Evolutionary conservation across 176 grass and related monocot genomes (phyloP).

Genomic region (Oropetium thomaeum): DNA sequence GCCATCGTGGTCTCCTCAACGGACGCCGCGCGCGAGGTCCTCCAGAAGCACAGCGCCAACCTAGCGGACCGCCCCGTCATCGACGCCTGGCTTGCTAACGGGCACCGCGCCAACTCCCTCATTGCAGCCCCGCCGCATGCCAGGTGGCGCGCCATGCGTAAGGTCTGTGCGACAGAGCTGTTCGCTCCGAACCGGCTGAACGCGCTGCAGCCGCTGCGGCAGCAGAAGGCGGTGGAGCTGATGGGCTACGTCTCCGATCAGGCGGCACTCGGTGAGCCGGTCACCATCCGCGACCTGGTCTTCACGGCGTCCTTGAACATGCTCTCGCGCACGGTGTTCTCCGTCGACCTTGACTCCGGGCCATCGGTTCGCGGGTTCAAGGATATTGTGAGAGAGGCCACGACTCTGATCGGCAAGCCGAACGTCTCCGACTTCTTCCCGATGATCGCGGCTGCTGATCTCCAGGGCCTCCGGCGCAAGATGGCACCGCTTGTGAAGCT

Average conservation of each 20-base stretch:
- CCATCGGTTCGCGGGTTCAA: background rate
- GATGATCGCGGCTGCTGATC: background rate
- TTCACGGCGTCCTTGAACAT: conserved; percentile 21
- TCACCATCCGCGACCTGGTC: background rate
- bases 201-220: background rate
- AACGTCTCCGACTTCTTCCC: conserved; percentile 17
- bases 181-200: conserved; percentile 4
- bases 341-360: conserved; percentile 11
- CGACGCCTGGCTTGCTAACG: background rate
- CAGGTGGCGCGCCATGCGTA: conserved; percentile 30
- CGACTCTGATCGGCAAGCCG: background rate
- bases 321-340: conserved; percentile 30
- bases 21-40: background rate
- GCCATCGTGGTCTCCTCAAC: conserved; percentile 33
- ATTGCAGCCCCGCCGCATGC: background rate
- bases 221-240: conserved; percentile 8
- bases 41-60: conserved; percentile 15
- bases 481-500: background rate
- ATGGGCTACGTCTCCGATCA: background rate
- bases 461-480: background rate
- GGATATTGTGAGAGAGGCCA: background rate
- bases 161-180: background rate
- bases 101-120: background rate
- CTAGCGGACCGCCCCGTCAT: background rate
- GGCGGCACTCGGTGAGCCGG: background rate